Base-by-base conservation (phyloP, 768 basidiomycete species). In the Daedaleopsis nitida region DNA sequence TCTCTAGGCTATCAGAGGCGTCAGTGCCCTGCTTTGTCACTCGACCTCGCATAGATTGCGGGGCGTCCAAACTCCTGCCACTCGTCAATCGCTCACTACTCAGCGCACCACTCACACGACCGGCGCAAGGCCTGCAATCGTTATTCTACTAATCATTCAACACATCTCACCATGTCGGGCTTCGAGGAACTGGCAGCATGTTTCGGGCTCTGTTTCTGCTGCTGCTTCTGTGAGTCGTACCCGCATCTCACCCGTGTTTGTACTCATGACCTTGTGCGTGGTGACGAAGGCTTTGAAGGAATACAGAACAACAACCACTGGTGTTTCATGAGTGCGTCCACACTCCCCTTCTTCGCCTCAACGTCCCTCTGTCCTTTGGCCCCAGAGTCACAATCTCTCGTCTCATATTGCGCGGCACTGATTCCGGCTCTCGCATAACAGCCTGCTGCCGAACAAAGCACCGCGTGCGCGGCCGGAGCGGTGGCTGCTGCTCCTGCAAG, bases 401-500 rank as follows among this genome's bases (percentile, higher is more conserved):
- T 32, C 7, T 32, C 27, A 32, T 3, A 3, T 32, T 32, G 27
- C 27, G 27, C 27, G 37, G 2, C 51, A 8, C 47, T 27, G 47
- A 48, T 21, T 21, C 27, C 27, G n/a, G 13, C 47, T 27, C 11
- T 17, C 39, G 39, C 39, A 2, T 17, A 2, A 12, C 17, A 42
- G 39, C 7, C 21, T 48, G 47, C 47, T 23, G 24, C 47, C 23
- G 47, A 10, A 48, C 21, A 6, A 19, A 24, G 21, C 24, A 48
- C 14, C 47, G 47, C 21, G 47, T 48, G 47, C 47, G 47, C 21
- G 47, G 47, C 21, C 19, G 4, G 21, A 19, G 47, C 37, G 37
- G 35, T 19, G 62, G 44, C 3, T 63, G 47, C 12, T 63, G 62
- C 55, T 42, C 44, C 23, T 63, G 62, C 62, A 23, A 58, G 43